A percentile compares a stretch with the other conserved stretches of the same genome.
phyloP scores from a whole-genome alignment of 2,329 filamentous ascomycete species.

The Epichloe bromicola region DNA sequence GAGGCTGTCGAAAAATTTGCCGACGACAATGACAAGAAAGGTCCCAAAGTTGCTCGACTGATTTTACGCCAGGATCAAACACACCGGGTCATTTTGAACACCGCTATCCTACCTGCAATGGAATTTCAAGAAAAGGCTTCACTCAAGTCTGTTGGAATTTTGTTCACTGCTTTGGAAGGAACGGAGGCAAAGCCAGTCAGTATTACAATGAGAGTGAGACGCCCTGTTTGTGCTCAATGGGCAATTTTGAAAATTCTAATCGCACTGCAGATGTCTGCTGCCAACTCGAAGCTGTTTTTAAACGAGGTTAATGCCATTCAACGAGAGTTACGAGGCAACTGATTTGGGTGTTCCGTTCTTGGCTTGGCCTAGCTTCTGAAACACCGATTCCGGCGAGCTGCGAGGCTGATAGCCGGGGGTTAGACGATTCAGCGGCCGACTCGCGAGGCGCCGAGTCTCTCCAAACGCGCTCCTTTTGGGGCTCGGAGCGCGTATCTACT shows the following conservation, averaged over 20 bases:
- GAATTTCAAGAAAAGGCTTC: conserved; percentile 65
- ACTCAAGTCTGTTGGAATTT: conserved; percentile 55
- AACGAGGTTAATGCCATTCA: conserved; percentile 37
- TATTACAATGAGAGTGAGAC: conserved; percentile 47
- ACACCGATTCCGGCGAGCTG: not conserved
- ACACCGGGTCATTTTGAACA: conserved; percentile 76
- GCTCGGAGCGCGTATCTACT: not conserved
- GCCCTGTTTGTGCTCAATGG: not conserved
- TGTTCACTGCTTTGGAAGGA: conserved; percentile 51
- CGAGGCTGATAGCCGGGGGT: too few relatives aligned
- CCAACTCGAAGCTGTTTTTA: conserved; percentile 39
- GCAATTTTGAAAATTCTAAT: not conserved
- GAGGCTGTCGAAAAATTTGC: conserved; percentile 30
- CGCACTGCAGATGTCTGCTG: conserved; percentile 35
- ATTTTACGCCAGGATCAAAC: conserved; percentile 88
- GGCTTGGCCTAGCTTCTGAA: not conserved
- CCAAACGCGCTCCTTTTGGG: too few relatives aligned
- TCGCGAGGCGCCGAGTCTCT: too few relatives aligned
- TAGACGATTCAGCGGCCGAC: too few relatives aligned
- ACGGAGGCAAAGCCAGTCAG: conserved; percentile 40
- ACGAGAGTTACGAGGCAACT: conserved; percentile 32
- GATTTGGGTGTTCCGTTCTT: conserved; percentile 3
- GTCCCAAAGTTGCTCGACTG: conserved; percentile 50
- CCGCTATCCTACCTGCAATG: conserved; percentile 64
- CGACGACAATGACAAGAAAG: conserved; percentile 12